These are phyloP conservation scores for Cyclocybe aegerita DNA, from an alignment of 768 basidiomycete genomes.

Conservation along the genomic window DNA sequence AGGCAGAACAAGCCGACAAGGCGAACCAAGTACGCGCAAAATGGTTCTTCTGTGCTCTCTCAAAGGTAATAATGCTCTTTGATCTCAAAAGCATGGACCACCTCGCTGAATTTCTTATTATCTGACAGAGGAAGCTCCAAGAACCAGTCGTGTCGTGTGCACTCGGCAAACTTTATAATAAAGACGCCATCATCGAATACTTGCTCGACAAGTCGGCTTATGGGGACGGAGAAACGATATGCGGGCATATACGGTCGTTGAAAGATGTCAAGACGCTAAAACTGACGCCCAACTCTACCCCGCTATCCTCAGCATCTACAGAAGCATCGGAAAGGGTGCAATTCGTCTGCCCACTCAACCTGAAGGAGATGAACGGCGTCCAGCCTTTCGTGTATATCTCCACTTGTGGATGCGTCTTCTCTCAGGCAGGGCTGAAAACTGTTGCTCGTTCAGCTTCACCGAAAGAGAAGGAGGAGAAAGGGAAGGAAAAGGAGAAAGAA, in stretches of 20 bases:
- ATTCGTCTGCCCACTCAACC: constrained; percentile 89
- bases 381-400: constrained; percentile 87
- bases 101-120: background rate
- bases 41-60: constrained; percentile 94
- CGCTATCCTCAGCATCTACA: constrained; percentile 33
- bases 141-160: constrained; percentile 91
- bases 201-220: constrained; percentile 80
- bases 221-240: constrained; percentile 90
- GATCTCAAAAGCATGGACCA: no score
- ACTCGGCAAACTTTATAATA: constrained; percentile 94
- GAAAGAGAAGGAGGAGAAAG: constrained; percentile 28
- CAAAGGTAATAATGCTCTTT: constrained; percentile 61
- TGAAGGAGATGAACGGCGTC: constrained; percentile 93
- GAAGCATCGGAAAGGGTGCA: constrained; percentile 49
- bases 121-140: constrained; percentile 68
- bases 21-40: constrained; percentile 84
- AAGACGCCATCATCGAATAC: constrained; percentile 90
- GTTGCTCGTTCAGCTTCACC: constrained; percentile 40
- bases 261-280: constrained; percentile 91
- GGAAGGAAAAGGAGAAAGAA: constrained; percentile 23
- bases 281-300: constrained; percentile 72
- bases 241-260: constrained; percentile 85
- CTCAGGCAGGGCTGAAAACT: constrained; percentile 77
- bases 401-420: constrained; percentile 90
- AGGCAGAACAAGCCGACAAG: constrained; percentile 88